Evolutionary conservation across 164 flowering plant genomes (phyloP).

Genomic region (Umbilicus rupestris): DNA sequence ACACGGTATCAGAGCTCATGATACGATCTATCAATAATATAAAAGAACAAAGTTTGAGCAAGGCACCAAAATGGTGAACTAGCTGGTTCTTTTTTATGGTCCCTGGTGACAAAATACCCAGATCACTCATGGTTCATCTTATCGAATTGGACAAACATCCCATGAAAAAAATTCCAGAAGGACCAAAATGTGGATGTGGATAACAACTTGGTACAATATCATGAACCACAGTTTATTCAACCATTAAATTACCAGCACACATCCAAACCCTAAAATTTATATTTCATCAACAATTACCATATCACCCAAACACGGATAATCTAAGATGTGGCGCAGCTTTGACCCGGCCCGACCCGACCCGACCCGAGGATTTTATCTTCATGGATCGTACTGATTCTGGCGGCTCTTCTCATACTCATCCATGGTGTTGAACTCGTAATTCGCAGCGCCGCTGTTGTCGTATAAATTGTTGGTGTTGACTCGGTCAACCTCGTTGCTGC

Average conservation of each 20-base stretch:
- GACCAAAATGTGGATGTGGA: neutral
- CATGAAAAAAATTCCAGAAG: neutral
- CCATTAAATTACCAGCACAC: neutral
- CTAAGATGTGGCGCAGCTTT: neutral
- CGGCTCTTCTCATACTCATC: conserved; percentile 7
- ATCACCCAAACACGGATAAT: neutral
- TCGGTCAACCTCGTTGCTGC: neutral
- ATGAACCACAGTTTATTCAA: neutral
- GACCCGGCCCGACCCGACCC: neutral
- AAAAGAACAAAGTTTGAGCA: too few relatives aligned
- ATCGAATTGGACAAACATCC: neutral
- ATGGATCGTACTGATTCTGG: conserved; percentile 5
- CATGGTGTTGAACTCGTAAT: conserved; percentile 8
- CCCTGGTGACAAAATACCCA: neutral
- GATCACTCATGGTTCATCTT: neutral
- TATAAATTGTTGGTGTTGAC: neutral
- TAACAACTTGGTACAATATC: neutral
- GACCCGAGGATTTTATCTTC: neutral
- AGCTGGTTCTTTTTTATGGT: neutral
- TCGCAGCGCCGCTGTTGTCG: conserved; percentile 1
- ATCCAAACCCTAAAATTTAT: neutral
- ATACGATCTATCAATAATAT: too few relatives aligned
- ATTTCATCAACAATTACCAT: neutral
- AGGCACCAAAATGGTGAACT: neutral
- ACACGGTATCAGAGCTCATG: neutral